phyloP scores from a whole-genome alignment of 2,329 filamentous ascomycete species.

The Ceratocystis cubensis region DNA sequence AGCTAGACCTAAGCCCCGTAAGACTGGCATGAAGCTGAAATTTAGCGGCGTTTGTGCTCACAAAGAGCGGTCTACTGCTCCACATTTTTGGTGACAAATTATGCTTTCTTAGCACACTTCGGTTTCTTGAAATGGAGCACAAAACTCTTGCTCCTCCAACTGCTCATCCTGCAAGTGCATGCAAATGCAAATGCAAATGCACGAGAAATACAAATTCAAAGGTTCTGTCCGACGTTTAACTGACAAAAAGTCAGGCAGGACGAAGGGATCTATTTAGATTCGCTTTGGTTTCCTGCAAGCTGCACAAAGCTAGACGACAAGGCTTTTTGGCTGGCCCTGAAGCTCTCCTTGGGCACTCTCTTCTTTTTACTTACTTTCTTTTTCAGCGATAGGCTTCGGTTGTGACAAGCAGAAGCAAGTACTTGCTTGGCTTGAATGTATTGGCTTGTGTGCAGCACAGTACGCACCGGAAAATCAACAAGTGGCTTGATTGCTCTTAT shows the following conservation, averaged over 20 bases:
- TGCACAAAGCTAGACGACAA: not conserved
- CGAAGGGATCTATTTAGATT: not conserved
- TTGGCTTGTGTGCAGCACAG: not conserved
- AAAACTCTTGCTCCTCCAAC: no score
- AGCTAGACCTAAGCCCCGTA: no score
- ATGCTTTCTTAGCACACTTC: no score
- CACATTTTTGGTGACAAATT: no score
- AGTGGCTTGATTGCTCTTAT: constrained; percentile 1
- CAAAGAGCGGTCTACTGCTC: no score
- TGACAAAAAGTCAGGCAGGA: not conserved
- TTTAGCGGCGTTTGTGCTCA: no score
- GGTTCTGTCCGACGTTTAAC: not conserved
- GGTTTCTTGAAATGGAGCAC: no score
- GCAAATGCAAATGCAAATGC: no score
- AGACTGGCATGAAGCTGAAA: no score
- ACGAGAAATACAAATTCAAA: not conserved
- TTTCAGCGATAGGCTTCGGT: not conserved
- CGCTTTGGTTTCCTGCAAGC: not conserved
- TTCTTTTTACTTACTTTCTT: not conserved
- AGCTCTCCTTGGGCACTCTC: not conserved
- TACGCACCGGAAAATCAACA: not conserved
- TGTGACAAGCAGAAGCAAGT: not conserved
- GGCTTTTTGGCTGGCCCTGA: not conserved
- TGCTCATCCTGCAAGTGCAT: no score
- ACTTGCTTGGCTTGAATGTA: not conserved